A percentile compares a stretch with the other conserved stretches of the same genome.
Conservation (phyloP, 192 early-diverging fungal species). For the Coemansia sp. region DNA sequence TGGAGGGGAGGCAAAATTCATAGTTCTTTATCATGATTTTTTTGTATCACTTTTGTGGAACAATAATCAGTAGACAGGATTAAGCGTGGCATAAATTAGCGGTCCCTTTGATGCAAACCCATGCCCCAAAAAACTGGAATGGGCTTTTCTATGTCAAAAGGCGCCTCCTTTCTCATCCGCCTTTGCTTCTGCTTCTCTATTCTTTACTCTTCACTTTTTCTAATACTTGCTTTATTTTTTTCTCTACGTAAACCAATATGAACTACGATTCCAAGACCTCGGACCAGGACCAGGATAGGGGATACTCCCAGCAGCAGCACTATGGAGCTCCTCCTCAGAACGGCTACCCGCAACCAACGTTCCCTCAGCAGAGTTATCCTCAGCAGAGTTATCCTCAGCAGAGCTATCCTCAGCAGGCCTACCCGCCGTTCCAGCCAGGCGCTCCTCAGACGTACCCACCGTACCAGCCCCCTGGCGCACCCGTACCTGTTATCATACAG, state of each 20-base stretch:
- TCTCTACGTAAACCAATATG: neutral
- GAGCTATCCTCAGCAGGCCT: constrained; percentile 4
- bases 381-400: constrained; percentile 4
- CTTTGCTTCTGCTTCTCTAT: neutral
- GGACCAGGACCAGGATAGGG: neutral
- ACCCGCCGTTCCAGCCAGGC: neutral
- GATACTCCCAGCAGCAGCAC: neutral
- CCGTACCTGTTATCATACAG: neutral
- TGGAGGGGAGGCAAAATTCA: neutral
- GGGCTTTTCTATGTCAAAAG: neutral
- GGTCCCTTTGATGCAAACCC: neutral
- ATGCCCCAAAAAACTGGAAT: neutral
- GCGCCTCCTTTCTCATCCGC: neutral
- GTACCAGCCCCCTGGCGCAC: neutral
- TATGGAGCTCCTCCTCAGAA: neutral
- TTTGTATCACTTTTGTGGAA: neutral
- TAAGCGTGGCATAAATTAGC: neutral
- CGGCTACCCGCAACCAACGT: neutral
- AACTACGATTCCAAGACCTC: neutral
- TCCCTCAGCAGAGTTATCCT: neutral
- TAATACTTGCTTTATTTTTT: neutral
- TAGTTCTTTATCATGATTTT: neutral
- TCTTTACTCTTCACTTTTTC: neutral
- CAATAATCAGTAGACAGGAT: neutral
- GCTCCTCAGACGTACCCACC: neutral